Conservation (phyloP, 2,329 filamentous ascomycete species). For the Cadophora sp. region DNA sequence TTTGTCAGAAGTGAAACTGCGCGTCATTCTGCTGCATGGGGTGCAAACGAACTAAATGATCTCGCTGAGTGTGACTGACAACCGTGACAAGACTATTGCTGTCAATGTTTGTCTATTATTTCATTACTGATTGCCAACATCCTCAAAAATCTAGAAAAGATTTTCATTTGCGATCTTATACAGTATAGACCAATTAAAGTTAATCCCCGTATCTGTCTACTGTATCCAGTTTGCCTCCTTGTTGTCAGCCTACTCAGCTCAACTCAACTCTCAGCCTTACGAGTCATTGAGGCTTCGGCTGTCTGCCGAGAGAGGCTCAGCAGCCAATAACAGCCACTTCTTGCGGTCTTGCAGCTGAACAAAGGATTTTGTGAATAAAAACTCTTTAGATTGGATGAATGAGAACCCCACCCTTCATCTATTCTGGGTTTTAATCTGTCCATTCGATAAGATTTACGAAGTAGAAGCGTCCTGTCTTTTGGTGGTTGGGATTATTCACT, state of each 20-base stretch:
- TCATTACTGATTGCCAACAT: not conserved
- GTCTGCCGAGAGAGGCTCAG: slow-evolving; percentile 16
- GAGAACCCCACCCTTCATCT: not conserved
- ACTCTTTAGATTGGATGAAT: not conserved
- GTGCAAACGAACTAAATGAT: not conserved
- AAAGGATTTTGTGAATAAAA: slow-evolving; percentile 9
- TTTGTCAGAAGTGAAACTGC: not conserved
- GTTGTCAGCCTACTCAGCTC: slow-evolving; percentile 16
- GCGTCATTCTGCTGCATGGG: not conserved
- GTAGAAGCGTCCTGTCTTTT: not conserved
- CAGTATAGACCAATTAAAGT: not conserved
- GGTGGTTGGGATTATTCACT: not conserved
- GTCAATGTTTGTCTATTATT: not conserved
- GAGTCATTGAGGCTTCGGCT: not conserved
- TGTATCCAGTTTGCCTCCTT: not conserved
- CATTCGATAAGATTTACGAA: too few relatives aligned
- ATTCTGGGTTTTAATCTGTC: not conserved
- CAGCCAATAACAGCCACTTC: slow-evolving; percentile 16
- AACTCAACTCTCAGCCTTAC: slow-evolving; percentile 20
- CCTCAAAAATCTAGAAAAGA: not conserved
- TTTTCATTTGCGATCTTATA: not conserved
- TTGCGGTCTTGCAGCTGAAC: slow-evolving; percentile 10
- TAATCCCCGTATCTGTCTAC: not conserved
- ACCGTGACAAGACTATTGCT: not conserved
- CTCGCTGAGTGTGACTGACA: not conserved